These are phyloP conservation scores for Fusarium bulbicola DNA, from an alignment of 2,329 filamentous ascomycete species.

Conservation along the genomic window DNA sequence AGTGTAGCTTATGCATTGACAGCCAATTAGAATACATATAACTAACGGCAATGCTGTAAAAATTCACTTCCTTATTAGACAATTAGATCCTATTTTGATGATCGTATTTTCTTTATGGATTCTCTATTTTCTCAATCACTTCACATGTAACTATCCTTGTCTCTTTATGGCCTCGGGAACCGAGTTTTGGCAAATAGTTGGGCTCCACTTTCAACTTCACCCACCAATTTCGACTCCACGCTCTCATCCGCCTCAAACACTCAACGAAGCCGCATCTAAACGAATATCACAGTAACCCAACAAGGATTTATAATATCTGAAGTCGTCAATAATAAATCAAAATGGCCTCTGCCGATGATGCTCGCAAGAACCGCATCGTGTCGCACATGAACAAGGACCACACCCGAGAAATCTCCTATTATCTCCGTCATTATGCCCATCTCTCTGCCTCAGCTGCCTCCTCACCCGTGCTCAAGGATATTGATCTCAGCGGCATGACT, in stretches of 20 bases:
- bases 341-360: constrained; percentile 44
- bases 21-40: not conserved
- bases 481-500: constrained; percentile 72
- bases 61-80: not conserved
- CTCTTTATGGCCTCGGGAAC: not conserved
- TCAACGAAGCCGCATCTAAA: not conserved
- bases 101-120: not conserved
- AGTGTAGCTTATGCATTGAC: not conserved
- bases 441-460: constrained; percentile 65
- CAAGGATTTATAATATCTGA: accelerated
- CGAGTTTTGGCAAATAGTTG: not conserved
- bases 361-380: constrained; percentile 58
- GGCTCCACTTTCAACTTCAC: constrained; percentile 38
- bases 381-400: constrained; percentile 91
- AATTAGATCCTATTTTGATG: not conserved
- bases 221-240: not conserved
- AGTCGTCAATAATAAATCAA: not conserved
- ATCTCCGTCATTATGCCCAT: constrained; percentile 76
- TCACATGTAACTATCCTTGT: constrained; percentile 5
- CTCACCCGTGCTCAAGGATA: constrained; percentile 69
- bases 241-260: not conserved
- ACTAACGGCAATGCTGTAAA: too few relatives aligned
- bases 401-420: constrained; percentile 75
- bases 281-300: not conserved
- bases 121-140: not conserved